These are phyloP conservation scores for Blastobotrys buckinghamii DNA, from an alignment of 1,139 yeast species.

Conservation along the genomic window DNA sequence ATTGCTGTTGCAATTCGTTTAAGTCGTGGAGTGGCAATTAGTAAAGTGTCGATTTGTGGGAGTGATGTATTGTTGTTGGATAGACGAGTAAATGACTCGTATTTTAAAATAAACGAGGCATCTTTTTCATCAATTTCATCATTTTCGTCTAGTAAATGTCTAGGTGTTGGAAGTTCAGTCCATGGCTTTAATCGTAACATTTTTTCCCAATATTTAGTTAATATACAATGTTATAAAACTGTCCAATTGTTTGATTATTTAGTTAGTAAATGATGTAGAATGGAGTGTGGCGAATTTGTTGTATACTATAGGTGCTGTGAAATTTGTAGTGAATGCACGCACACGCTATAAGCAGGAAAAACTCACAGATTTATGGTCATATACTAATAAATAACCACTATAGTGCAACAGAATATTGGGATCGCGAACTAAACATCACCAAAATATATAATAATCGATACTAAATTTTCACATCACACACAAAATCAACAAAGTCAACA, in stretches of 20 bases:
- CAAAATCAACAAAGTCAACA: slow-evolving; percentile 2
- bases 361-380: no score
- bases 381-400: no score
- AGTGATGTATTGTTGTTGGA: not conserved
- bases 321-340: no score
- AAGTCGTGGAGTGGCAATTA: slow-evolving; percentile 21
- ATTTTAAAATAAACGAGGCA: slow-evolving; percentile 15
- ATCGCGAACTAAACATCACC: not conserved
- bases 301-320: no score
- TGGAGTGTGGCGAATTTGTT: no score
- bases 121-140: slow-evolving; percentile 38
- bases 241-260: no score
- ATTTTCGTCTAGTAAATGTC: slow-evolving; percentile 45
- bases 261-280: no score
- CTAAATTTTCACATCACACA: not conserved
- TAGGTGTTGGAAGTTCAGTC: slow-evolving; percentile 46
- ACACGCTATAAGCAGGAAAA: no score
- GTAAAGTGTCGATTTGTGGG: slow-evolving; percentile 10
- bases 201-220: no score
- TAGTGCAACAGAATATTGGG: no score
- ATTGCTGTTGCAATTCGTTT: slow-evolving; percentile 15
- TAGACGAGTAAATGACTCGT: slow-evolving; percentile 17
- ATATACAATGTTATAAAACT: no score
- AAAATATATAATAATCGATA: no score
- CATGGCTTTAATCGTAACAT: slow-evolving; percentile 47